Base-by-base conservation (phyloP, 306 rosid species). In the Cicer pinnatifidum region DNA sequence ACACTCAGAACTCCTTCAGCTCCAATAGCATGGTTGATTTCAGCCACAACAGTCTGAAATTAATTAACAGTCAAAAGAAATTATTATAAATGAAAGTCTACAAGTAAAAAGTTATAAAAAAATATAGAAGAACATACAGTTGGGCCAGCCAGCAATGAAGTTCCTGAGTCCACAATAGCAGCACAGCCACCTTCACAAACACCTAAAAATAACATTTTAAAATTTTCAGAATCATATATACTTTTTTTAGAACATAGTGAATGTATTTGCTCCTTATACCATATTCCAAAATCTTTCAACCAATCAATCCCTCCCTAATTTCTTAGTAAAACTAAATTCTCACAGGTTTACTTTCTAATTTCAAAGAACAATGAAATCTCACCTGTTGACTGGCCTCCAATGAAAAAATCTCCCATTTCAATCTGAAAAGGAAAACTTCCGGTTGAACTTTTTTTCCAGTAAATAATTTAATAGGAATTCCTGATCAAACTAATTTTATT, bases 21-120 rank as follows among this genome's bases (percentile, higher is more conserved):
- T 78, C 98, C 96, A 52, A 92, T 90, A 53, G 97, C 97, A 69
- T 88, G 89, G 85, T 92, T 92, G 81, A 92, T 87, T 84, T 90
- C 86, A 75, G 97, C 78, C 71, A 92, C 88, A 71, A 84, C 71
- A 73, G 85, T 17, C 98, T 90, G 85, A 41, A 61, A 63, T 75
- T 51, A 39, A 67, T 52, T 10, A 50, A 47, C 13, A 11, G 78
- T 67, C 72, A 38, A 12, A 52, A 53, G 40, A 59, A 51, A 60
- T 78, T 54, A 67, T 44, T 60, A 67, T 44, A 61, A 23, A 64
- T 41, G 35, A 46, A 50, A 41, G 53, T 9, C 17, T 10, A 40
- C 43, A 50, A 20, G 69, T 52, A 70, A 41, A 41, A 67, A 11
- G 0, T 44, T 47, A 16, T 10, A 6, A 37, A 3, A 35, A 67